Evolutionary conservation across 164 flowering plant species (phyloP), one percentile per base, ranked within the genome.

Genomic region (Amborella trichopoda): DNA sequence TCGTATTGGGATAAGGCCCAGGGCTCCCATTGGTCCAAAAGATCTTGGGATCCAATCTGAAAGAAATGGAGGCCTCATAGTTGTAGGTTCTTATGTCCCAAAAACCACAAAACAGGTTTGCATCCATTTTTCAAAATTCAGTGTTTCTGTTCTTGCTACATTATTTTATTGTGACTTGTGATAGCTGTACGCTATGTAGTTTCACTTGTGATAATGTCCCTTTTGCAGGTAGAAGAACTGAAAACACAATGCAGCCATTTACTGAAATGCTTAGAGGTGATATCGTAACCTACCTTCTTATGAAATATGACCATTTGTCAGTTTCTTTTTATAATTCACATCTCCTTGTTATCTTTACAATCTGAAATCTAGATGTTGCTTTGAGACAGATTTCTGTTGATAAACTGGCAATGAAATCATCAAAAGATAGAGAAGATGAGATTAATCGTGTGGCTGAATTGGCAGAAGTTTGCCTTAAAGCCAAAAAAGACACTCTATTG

Each of bases 21-120:
- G 64, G 67, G 68, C 78, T 76, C 89, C 91, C 47, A 64, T 93
- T 28, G 56, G 67, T 25, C 94, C 95, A 4, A 73, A 67, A 59
- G 94, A 81, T 66, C 51, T 93, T n/a, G 85, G 80, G 44, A 58
- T 74, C 34, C 48, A 51, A 44, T 68, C 54, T 58, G 76, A 74
- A 63, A 77, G 72, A 49, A 75, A 53, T 47, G 95, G 97, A 41
- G 97, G 84, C 24, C 80, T 93, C 26, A 76, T 93, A 39, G 77
- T 93, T 63, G 95, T 93, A 40, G 97, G 97, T 26, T 93, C 99
- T 50, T 93, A 93, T 69, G 99, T 93, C 54, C 95, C 97, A 9
- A 93, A 88, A 63, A 93, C 99, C 33, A 88, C 97, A 44, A 79
- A 76, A 54, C 99, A 93, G 94, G 96, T 85, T n/a, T 16, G 41